Conservation (phyloP, 805 yeast species). For the Starmerella bombicola region DNA sequence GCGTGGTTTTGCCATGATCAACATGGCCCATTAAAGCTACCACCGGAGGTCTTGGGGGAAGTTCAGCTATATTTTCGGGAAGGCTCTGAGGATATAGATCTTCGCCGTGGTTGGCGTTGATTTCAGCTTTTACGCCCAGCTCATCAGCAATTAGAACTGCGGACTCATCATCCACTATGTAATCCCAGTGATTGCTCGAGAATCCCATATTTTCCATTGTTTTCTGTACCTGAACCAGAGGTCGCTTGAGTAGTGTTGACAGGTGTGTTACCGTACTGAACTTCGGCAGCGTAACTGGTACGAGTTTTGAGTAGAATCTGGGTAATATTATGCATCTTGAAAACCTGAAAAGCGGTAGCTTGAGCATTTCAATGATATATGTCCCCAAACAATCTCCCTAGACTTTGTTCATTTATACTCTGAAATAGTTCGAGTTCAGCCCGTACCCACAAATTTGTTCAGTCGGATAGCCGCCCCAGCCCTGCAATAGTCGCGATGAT, state of each 20-base stretch:
- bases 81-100: constrained; percentile 42
- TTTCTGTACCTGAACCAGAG: constrained; percentile 46
- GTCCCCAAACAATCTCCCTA: too few relatives aligned
- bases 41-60: constrained; percentile 73
- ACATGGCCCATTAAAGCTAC: constrained; percentile 99
- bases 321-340: background rate
- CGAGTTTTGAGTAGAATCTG: background rate
- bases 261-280: constrained; percentile 69
- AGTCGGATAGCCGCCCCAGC: too few relatives aligned
- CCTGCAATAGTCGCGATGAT: too few relatives aligned
- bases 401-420: too few relatives aligned
- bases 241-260: constrained; percentile 55
- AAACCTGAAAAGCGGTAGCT: too few relatives aligned
- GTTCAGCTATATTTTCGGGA: constrained; percentile 35
- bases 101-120: constrained; percentile 46
- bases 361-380: too few relatives aligned
- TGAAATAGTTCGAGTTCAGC: too few relatives aligned
- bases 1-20: constrained; percentile 95
- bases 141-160: constrained; percentile 83
- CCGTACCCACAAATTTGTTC: too few relatives aligned
- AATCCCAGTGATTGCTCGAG: constrained; percentile 53
- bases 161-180: constrained; percentile 73
- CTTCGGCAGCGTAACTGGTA: constrained; percentile 40
- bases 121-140: constrained; percentile 51
- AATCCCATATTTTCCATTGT: constrained; percentile 62